Percentiles rank a stretch among this genome's conserved stretches.
These are phyloP conservation scores for Holtermannia corniformis DNA, from an alignment of 768 basidiomycete species.

Conservation along the genomic window DNA sequence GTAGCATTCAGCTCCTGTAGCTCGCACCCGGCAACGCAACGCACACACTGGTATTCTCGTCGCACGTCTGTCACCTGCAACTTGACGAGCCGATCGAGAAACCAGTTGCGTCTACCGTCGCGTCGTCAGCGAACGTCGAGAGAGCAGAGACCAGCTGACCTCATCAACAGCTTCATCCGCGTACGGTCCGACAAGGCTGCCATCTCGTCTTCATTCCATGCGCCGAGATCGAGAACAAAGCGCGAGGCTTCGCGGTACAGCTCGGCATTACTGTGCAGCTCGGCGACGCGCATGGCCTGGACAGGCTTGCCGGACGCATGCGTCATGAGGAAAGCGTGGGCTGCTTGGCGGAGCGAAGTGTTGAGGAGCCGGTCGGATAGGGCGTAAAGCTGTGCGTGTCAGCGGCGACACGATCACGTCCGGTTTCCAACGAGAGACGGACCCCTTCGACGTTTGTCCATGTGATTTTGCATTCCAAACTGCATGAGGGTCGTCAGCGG, in stretches of 20 bases:
- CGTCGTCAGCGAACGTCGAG: background rate
- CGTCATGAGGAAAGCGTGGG: slow-evolving; percentile 76
- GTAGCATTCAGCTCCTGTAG: background rate
- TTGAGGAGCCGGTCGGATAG: slow-evolving; percentile 82
- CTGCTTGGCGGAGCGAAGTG: slow-evolving; percentile 67
- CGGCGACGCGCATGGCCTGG: slow-evolving; percentile 85
- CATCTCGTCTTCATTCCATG: slow-evolving; percentile 32
- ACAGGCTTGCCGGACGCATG: slow-evolving; percentile 88
- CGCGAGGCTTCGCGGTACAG: slow-evolving; percentile 76
- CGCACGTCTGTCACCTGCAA: slow-evolving; percentile 73
- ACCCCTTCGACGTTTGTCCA: slow-evolving; percentile 88
- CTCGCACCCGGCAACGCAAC: slow-evolving; percentile 5
- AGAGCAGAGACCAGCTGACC: slow-evolving; percentile 13
- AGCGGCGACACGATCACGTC: background rate
- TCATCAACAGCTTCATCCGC: slow-evolving; percentile 76
- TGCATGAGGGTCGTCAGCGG: slow-evolving; percentile 38
- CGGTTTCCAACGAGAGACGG: slow-evolving; percentile 5
- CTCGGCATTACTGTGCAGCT: slow-evolving; percentile 63
- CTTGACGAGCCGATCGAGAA: slow-evolving; percentile 86
- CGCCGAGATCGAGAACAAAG: slow-evolving; percentile 84
- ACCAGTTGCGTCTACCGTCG: slow-evolving; percentile 69
- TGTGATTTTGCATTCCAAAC: slow-evolving; percentile 81
- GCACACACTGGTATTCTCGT: slow-evolving; percentile 91
- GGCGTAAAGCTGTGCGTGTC: slow-evolving; percentile 53
- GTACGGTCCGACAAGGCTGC: slow-evolving; percentile 61